These are phyloP conservation scores for Lipomyces spencermartinsiae DNA, from an alignment of 805 yeast genomes.

Conservation along the genomic window DNA sequence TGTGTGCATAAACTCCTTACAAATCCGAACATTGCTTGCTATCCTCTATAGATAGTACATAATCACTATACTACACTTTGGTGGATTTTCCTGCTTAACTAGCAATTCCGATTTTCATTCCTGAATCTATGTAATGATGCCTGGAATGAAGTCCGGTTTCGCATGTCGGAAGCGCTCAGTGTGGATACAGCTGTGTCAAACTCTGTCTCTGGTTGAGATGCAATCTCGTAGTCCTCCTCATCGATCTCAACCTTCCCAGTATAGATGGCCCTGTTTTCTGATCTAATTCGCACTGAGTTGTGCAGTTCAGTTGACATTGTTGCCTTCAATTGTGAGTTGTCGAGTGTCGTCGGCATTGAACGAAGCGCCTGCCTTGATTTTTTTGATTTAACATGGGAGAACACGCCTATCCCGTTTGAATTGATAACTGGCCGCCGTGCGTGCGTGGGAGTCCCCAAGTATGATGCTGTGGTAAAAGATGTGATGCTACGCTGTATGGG, in stretches of 20 bases:
- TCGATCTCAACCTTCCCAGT: background rate
- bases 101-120: background rate
- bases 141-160: slow-evolving; percentile 1
- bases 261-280: background rate
- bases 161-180: background rate
- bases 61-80: background rate
- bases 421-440: slow-evolving; percentile 4
- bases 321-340: background rate
- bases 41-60: background rate
- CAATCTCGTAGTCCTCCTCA: background rate
- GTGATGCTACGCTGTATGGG: background rate
- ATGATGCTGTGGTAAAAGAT: background rate
- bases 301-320: background rate
- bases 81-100: background rate
- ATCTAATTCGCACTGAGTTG: background rate
- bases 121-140: slow-evolving; percentile 3
- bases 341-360: background rate
- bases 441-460: background rate
- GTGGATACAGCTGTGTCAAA: background rate
- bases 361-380: background rate
- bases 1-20: no score
- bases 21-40: background rate
- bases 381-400: background rate
- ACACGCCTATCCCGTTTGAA: slow-evolving; percentile 4
- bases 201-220: background rate